phyloP scores from a whole-genome alignment of 2,329 filamentous ascomycete species.

The Rhinocladiella similis region DNA sequence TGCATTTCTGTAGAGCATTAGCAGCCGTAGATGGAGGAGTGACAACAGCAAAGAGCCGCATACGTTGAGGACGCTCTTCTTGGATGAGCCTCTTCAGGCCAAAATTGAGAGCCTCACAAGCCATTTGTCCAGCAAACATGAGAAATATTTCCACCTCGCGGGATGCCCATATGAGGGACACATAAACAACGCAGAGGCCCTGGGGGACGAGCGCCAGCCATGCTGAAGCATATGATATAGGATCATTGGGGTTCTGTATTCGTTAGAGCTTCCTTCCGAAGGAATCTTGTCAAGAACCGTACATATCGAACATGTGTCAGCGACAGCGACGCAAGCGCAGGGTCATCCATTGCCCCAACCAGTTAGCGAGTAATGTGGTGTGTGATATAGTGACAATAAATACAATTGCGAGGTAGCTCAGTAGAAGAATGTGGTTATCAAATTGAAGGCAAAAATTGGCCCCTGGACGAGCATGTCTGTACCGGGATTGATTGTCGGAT shows the following conservation, averaged over 20 bases:
- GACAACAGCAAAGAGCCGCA: constrained; percentile 31
- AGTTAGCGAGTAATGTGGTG: neutral
- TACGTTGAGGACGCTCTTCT: constrained; percentile 81
- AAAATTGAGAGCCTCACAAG: constrained; percentile 90
- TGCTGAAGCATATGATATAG: constrained; percentile 81
- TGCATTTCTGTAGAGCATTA: constrained; percentile 59
- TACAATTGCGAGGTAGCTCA: too few species aligned
- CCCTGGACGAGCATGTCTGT: neutral
- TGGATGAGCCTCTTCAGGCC: constrained; percentile 85
- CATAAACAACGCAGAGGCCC: constrained; percentile 85
- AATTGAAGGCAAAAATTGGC: neutral
- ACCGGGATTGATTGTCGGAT: neutral
- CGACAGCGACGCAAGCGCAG: constrained; percentile 80
- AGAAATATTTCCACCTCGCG: constrained; percentile 86
- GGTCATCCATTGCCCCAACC: constrained; percentile 31
- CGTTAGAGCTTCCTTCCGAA: neutral
- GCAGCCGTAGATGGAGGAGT: neutral
- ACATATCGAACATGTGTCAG: constrained; percentile 97
- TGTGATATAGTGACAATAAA: neutral
- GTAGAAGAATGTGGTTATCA: neutral
- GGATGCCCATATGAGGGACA: constrained; percentile 84
- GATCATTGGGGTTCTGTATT: constrained; percentile 76
- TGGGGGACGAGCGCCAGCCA: constrained; percentile 94
- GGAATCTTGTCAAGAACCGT: constrained; percentile 35
- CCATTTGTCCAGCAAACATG: constrained; percentile 89